These are phyloP conservation scores for Adansonia grandidieri DNA, from an alignment of 441 rosid species.

Conservation along the genomic window DNA sequence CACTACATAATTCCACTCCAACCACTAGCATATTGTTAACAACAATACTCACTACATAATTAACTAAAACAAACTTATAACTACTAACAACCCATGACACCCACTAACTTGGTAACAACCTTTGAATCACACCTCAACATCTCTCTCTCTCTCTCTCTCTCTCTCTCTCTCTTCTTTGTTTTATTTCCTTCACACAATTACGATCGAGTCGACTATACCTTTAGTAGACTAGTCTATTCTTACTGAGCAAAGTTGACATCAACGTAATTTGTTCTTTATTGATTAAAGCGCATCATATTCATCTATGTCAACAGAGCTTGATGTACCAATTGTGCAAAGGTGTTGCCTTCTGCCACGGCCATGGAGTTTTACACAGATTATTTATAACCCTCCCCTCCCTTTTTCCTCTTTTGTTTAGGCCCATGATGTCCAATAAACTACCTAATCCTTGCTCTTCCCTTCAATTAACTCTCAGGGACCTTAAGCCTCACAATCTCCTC, in stretches of 20 bases:
- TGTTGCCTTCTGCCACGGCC: slow-evolving; percentile 94
- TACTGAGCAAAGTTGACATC: too few relatives aligned
- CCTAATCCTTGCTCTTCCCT: background rate
- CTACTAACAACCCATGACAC: too few relatives aligned
- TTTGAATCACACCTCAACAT: too few relatives aligned
- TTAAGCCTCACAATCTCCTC: slow-evolving; percentile 92
- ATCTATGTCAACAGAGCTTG: slow-evolving; percentile 59
- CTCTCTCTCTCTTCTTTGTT: background rate
- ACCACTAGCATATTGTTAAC: too few relatives aligned
- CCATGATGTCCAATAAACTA: background rate
- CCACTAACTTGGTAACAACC: too few relatives aligned
- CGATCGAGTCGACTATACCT: background rate
- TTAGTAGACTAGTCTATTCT: background rate
- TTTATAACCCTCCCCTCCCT: background rate
- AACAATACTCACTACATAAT: too few relatives aligned
- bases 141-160: slow-evolving; percentile 9
- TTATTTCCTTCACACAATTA: background rate
- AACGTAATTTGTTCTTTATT: background rate
- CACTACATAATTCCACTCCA: too few relatives aligned
- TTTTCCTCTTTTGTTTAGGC: background rate
- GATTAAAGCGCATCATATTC: background rate
- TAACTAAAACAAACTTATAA: too few relatives aligned
- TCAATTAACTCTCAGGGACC: slow-evolving; percentile 59
- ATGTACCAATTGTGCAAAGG: slow-evolving; percentile 98
- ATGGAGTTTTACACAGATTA: slow-evolving; percentile 93